Base-by-base conservation (phyloP, 108 stramenopile species). In the Stephanodiscus triporus region DNA sequence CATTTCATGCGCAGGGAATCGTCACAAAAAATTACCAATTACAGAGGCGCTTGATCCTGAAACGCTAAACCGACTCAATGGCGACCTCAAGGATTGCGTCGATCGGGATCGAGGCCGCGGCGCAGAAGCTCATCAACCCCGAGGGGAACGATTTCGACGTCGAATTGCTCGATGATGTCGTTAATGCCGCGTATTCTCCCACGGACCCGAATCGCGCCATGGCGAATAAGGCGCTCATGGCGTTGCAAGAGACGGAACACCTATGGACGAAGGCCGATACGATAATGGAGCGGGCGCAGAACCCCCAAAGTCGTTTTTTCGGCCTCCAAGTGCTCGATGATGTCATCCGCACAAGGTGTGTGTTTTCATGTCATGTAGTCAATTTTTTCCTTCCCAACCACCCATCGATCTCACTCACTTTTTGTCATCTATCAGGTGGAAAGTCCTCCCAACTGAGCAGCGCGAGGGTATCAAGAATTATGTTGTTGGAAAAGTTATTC, bases 381-480 rank as follows among this genome's bases (percentile, higher is more conserved):
- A 2, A 0, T 37, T 22, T n/a, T 23, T 19, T 32, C 6, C 60
- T 6, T 37, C 38, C 38, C 1, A 36, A 65, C 63, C 0, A 19
- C 30, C 32, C 11, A 34, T 32, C 62, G 14, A 17, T 66, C 45
- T 62, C 34, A 36, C n/a, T 24, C 27, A 32, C 54, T 40, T 43
- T 16, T 20, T 14, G 53, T 54, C 8, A 22, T 45, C 19, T 68
- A 19, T 45, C 66, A 93, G 92, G 84, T 97, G 96, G 96, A 97
- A 92, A 72, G 87, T 97, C 63, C 70, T 97, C 40, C 92, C 96
- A 19, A 42, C 76, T 24, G 96, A 95, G 32, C 97, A 99, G 66
- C 88, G 96, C 61, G 94, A 97, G 36, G 99, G 99, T 22, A 98
- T 99, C 71, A 97, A 97, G 72, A 95, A 93, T 72, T 99, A 95